Evolutionary conservation across 179 eudicot species (phyloP), one percentile per base, ranked within the genome.

Genomic region (Silene coronaria): DNA sequence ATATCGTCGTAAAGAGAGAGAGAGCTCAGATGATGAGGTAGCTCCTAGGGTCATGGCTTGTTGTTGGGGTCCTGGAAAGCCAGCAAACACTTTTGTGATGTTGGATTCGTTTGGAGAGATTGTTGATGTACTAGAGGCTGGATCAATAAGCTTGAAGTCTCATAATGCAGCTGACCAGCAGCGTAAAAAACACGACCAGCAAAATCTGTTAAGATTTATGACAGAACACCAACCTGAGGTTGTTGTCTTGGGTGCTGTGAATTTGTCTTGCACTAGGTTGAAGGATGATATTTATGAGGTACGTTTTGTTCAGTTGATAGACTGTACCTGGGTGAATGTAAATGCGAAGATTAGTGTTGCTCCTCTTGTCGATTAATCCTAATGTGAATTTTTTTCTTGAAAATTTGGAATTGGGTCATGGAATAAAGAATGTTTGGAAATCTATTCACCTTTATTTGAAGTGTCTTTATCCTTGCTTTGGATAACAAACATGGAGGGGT

Each of bases 31-130:
- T 46, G 98, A 91, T 51, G 98, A 91, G 76, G 87, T 85, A 59
- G 98, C 97, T 71, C 99, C 98, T 0, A 89, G 98, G 88, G 96
- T 96, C 61, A 93, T 96, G 99, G 97, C 98, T 77, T 96, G 99
- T 81, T 96, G 99, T 78, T 96, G 97, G 97, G 97, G 98, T 24
- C 90, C 88, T 67, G 98, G 98, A 71, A 93, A 89, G 81, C 96
- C 99, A 46, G 76, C 92, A n/a, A 93, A 90, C 22, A 93, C 98
- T 36, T 93, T 96, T 75, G 99, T 93, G 79, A 93, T 96, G 99
- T 78, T 96, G 83, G 99, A 96, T 87, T 89, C 98, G 26, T 87
- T 80, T 83, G 99, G 99, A 75, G 98, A 96, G 82, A 87, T 96
- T 66, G 82, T 93, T 53, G 97, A 96, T 86, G 89, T 88, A 4